These are phyloP conservation scores for Turnera subulata DNA, from an alignment of 345 rosid species.

Conservation along the genomic window DNA sequence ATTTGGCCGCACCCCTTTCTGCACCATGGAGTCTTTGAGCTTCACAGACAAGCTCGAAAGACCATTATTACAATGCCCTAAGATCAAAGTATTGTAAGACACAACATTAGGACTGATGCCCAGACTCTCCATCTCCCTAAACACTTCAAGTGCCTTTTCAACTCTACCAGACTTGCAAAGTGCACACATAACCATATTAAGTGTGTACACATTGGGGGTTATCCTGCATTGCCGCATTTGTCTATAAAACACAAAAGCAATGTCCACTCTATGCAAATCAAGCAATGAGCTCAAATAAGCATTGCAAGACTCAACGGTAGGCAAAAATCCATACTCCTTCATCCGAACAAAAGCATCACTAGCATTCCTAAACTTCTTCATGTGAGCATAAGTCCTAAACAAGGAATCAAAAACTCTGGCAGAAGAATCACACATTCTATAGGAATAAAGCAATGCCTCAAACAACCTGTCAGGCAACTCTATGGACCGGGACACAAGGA, in stretches of 20 bases:
- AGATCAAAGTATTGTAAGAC: slow-evolving; percentile 70
- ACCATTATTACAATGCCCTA: slow-evolving; percentile 61
- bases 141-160: slow-evolving; percentile 55
- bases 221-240: slow-evolving; percentile 69
- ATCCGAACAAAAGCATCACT: slow-evolving; percentile 50
- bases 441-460: slow-evolving; percentile 52
- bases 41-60: slow-evolving; percentile 57
- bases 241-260: slow-evolving; percentile 53
- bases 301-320: slow-evolving; percentile 71
- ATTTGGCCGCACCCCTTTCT: slow-evolving; percentile 45
- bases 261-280: slow-evolving; percentile 48
- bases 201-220: slow-evolving; percentile 67
- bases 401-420: slow-evolving; percentile 70
- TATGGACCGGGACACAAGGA: slow-evolving; percentile 18
- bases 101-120: slow-evolving; percentile 47
- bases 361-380: slow-evolving; percentile 71
- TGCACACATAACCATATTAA: slow-evolving; percentile 61
- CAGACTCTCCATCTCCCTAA: slow-evolving; percentile 45
- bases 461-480: slow-evolving; percentile 58
- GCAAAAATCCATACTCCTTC: slow-evolving; percentile 67
- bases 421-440: slow-evolving; percentile 68
- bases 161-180: slow-evolving; percentile 60
- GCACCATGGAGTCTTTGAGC: slow-evolving; percentile 55
- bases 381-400: slow-evolving; percentile 60
- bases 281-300: slow-evolving; percentile 71